Percentiles rank a stretch among this genome's conserved stretches.
Evolutionary conservation across 2,329 filamentous ascomycete genomes (phyloP).

Genomic region (Colletotrichum karsti): DNA sequence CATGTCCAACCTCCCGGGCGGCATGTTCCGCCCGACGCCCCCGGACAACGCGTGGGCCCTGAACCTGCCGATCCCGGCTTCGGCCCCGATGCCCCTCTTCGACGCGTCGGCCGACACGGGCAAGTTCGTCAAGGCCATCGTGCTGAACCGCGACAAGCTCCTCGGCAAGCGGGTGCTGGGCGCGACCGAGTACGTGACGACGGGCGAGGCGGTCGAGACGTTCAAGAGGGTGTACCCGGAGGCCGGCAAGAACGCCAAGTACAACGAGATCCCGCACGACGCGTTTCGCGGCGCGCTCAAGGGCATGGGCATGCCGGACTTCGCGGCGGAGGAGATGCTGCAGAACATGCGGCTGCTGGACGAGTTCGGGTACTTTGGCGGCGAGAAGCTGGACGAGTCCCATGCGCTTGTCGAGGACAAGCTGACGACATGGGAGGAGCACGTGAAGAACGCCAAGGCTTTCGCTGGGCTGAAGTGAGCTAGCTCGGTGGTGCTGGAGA

Average conservation of each 20-base stretch:
- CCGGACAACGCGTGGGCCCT: conserved; percentile 42
- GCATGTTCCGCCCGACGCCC: conserved; percentile 36
- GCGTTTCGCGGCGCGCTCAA: conserved; percentile 45
- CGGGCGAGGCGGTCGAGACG: conserved; percentile 38
- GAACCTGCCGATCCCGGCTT: conserved; percentile 39
- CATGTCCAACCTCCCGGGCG: conserved; percentile 57
- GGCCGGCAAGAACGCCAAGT: conserved; percentile 43
- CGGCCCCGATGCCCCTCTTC: conserved; percentile 42
- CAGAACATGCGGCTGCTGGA: conserved; percentile 53
- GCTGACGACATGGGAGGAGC: conserved; percentile 48
- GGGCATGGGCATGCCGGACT: conserved; percentile 25
- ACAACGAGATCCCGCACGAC: conserved; percentile 40
- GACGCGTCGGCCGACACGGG: conserved; percentile 49
- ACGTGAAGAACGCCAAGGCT: conserved; percentile 41
- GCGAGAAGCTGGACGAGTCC: conserved; percentile 42
- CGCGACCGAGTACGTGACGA: conserved; percentile 45
- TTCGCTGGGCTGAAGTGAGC: conserved; percentile 45
- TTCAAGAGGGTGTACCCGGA: conserved; percentile 40
- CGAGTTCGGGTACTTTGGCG: conserved; percentile 50
- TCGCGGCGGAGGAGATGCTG: conserved; percentile 45
- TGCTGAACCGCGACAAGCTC: conserved; percentile 31
- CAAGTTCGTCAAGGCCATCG: conserved; percentile 43
- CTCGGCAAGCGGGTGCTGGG: conserved; percentile 44
- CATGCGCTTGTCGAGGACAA: conserved; percentile 42
- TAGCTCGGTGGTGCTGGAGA: neutral